phyloP scores from a whole-genome alignment of 306 rosid species.

The Argentina anserina region DNA sequence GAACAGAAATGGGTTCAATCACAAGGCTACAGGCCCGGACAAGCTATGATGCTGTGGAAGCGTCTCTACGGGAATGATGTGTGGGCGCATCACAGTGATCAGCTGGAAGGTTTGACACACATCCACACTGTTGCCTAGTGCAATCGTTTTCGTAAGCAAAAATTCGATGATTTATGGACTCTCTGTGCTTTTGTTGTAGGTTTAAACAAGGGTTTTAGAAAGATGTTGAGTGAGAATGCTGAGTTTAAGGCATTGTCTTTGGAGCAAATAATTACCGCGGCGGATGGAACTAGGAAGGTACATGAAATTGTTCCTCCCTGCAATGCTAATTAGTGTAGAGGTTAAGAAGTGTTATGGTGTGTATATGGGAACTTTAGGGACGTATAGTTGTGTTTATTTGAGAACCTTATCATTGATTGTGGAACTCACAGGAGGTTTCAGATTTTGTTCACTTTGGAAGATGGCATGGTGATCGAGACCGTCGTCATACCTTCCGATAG shows the following conservation, averaged over 20 bases:
- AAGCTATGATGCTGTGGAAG: slow-evolving; percentile 92
- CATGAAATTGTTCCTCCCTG: slow-evolving; percentile 30
- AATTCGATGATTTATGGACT: background rate
- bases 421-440: slow-evolving; percentile 80
- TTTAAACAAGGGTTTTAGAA: slow-evolving; percentile 81
- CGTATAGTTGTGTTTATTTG: slow-evolving; percentile 20
- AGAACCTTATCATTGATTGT: slow-evolving; percentile 60
- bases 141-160: background rate
- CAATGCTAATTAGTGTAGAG: background rate
- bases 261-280: slow-evolving; percentile 57
- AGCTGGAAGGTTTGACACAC: slow-evolving; percentile 57
- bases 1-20: slow-evolving; percentile 81
- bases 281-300: slow-evolving; percentile 92
- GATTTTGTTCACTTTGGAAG: slow-evolving; percentile 83
- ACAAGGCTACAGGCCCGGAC: slow-evolving; percentile 81
- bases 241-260: slow-evolving; percentile 60
- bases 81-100: slow-evolving; percentile 72
- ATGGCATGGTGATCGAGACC: slow-evolving; percentile 75
- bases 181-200: slow-evolving; percentile 32
- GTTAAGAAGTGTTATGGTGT: background rate
- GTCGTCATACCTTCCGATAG: slow-evolving; percentile 80
- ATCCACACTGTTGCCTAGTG: background rate
- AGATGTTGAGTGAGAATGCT: slow-evolving; percentile 72
- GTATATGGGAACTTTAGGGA: slow-evolving; percentile 1
- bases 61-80: slow-evolving; percentile 73